Evolutionary conservation across 1,284 basidiomycete species (phyloP), one percentile per base, ranked within the genome.

Genomic region (Athelia sp.): DNA sequence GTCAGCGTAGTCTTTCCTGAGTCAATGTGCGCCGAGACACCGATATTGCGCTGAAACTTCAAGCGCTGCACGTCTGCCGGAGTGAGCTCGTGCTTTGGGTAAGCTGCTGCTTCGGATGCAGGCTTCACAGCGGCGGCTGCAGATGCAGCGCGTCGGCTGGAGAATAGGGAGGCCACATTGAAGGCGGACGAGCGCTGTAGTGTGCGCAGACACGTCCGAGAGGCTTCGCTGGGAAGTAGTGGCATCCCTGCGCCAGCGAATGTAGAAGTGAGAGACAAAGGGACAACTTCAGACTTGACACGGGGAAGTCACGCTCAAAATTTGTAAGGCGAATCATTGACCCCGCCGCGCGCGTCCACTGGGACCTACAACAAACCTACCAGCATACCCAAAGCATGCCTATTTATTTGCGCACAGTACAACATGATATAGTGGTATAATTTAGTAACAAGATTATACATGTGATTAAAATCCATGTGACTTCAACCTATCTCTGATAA

Each of bases 1-100:
- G 97, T 99, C 55, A 99, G 70, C 0, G 97, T 99, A 0, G 97
- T 99, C 78, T 99, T 99, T 38, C 97, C 97, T 6, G 93, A 98
- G 70, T 98, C 94, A 55, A 96, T 96, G 64, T 95, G 93, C 0
- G 93, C 93, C 13, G 93, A 95, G 54, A 91, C 81, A 54, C 88
- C 89, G 54, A 91, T 91, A 60, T 91, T 91, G 48, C 88, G 73
- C 63, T 90, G 88, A 50, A 74, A 81, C n/a, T 62, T 67, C 9
- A 90, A 74, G 2, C 82, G 72, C 48, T 64, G 59, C 42, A 73
- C 54, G 66, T 91, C 88, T 47, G 72, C 67, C 9, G 79, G 75
- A 0, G 84, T 78, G 44, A 89, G 70, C 24, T 71, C 62, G 54
- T 73, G 74, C 23, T 62, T 63, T 31, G 69, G 68, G 35, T 64